Evolutionary conservation across 2,329 filamentous ascomycete genomes (phyloP), one percentile per base, ranked within the genome.

Genomic region (Hypoxylon sp.): DNA sequence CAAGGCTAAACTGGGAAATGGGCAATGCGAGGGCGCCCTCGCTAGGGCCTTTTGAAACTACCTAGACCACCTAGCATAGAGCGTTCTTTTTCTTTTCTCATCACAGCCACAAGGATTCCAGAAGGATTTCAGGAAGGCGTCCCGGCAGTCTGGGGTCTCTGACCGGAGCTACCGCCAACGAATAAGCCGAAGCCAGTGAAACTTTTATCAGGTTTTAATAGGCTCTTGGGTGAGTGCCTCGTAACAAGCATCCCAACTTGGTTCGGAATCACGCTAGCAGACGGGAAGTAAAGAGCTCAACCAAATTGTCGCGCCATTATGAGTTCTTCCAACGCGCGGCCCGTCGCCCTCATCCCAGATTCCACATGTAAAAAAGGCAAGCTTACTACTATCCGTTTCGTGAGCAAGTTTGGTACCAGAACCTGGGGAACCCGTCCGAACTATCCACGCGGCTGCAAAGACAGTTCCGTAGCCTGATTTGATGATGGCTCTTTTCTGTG

Each of bases 11-110:
- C 54, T 42, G 52, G 56, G 65, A 70, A 68, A 46, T 47, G 58
- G 47, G 52, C 46, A 55, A 60, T 44, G 51, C 51, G 58, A 67
- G 68, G 61, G 53, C 51, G 50, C 58, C 60, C 55, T 59, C 58
- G 44, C 68, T 70, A 64, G 65, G 68, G 51, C 19, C 19, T 66
- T 64, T 62, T 70, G 62, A 68, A 70, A 44, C 35, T 15, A 70
- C 68, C 42, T 50, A 65, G 62, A 50, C 58, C 42, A 61, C 46
- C 50, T 57, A 56, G 58, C 52, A 44, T 60, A 53, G 47, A 58
- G 57, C 37, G 13, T 29, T 37, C 29, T 35, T 39, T 39, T 19
- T 37, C 13, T 42, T 51, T 39, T 52, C 35, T 50, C 35, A 39
- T 63, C 62, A 63, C 55, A 46, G 39, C 54, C 29, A 31, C 55